Evolutionary conservation across 768 basidiomycete genomes (phyloP), one percentile per base, ranked within the genome.

Genomic region (Guyanaporus albipodus): DNA sequence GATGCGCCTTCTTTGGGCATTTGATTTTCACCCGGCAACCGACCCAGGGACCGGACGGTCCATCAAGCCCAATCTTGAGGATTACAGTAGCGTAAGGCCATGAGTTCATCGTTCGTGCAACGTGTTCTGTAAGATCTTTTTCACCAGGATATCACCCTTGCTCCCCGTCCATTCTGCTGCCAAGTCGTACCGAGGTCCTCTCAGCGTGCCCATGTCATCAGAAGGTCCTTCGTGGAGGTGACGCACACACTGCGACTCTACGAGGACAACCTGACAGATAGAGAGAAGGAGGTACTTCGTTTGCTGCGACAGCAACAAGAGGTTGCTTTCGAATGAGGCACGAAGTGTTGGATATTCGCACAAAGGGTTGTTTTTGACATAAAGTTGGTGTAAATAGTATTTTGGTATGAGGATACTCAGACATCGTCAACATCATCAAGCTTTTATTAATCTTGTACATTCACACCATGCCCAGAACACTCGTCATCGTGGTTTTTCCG

Each of bases 1-100:
- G 26, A 33, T 46, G 45, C 45, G 38, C 5, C 31, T 46, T 5
- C 38, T 46, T 46, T 46, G 45, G 45, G 45, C 45, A 5, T 46
- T 46, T 26, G 31, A 46, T 24, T 46, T 46, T 33, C 38, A 21
- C 7, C 45, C 45, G 11, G 45, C 22, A n/a, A 32, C 21, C 4
- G 45, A 46, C 28, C 31, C 23, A 14, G 31, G 2, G 8, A 46
- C 45, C 15, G 45, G n/a, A n/a, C 29, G 21, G 33, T 18, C 31
- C 9, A 39, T 46, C 15, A 24, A 39, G n/a, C 29, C 39, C n/a
- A 6, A 39, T 40, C 23, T 40, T 2, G 33, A 46, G 24, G 31
- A 46, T 14, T 46, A 46, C 11, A 39, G 26, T 11, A 46, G 45
- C 21, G 45, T 46, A 33, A 46, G 45, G 33, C 11, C 29, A 9